Evolutionary conservation across 2,329 filamentous ascomycete species (phyloP).

Genomic region (Fusarium protoensiforme): DNA sequence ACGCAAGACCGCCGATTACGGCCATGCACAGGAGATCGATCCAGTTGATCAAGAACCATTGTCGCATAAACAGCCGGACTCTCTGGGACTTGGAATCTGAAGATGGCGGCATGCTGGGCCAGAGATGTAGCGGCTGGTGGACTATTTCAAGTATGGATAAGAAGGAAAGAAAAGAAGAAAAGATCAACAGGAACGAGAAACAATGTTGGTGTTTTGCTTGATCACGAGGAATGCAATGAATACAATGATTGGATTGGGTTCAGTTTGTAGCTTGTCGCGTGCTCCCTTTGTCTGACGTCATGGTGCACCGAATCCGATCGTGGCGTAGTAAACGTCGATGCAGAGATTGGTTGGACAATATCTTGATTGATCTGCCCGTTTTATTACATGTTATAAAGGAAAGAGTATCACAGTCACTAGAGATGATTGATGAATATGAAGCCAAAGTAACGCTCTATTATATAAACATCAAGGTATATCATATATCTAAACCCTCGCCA

Average conservation of each 20-base stretch:
- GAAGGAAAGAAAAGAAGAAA: neutral
- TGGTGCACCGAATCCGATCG: slow-evolving; percentile 4
- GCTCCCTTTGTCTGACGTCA: neutral
- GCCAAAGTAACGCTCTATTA: neutral
- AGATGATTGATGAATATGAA: neutral
- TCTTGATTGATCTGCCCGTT: neutral
- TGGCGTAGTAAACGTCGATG: neutral
- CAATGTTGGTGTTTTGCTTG: neutral
- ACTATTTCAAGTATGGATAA: neutral
- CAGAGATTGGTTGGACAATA: neutral
- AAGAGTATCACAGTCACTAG: neutral
- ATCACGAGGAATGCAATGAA: neutral
- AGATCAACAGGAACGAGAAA: neutral
- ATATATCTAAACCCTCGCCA: neutral
- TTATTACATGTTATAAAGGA: neutral
- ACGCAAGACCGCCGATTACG: slow-evolving; percentile 54
- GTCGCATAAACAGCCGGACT: slow-evolving; percentile 36
- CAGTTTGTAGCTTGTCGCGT: neutral
- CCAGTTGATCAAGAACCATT: slow-evolving; percentile 70
- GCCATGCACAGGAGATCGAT: slow-evolving; percentile 70
- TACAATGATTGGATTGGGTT: neutral
- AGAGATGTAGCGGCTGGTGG: neutral
- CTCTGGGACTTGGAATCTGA: slow-evolving; percentile 10
- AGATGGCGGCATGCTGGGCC: slow-evolving; percentile 33
- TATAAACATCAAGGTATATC: neutral